Base-by-base conservation (phyloP, 495 filamentous ascomycete species). In the Tuber microsphaerosporum region DNA sequence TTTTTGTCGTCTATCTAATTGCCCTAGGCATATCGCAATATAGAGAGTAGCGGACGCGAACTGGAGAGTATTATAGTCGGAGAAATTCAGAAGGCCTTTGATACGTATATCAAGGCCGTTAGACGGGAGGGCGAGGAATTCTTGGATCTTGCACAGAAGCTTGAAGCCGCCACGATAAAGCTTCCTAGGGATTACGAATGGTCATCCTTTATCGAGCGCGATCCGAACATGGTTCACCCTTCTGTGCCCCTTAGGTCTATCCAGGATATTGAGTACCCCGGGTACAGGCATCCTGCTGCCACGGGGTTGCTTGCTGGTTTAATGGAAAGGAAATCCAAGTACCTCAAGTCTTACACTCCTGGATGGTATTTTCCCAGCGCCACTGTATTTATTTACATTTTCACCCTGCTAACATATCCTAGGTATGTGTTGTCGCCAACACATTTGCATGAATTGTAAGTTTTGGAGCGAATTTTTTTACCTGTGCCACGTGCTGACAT, bases 401-500 rank as follows among this genome's bases (percentile, higher is more conserved):
- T 70, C 68, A 48, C 70, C 22, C 70, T 70, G 77, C 86, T 87
- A 82, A 87, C 71, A 69, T 69, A n/a, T n/a, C 43, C 41, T 75
- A 95, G 93, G 93, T 99, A 97, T 84, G 93, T 98, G 16, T 85
- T 99, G 75, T 97, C 95, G 75, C 92, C 95, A 34, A 98, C 95
- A 48, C 95, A 99, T 83, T 87, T 99, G 2, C 95, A 99, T 84
- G 95, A 99, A 83, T 99, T 97, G 89, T 97, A 96, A 81, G 79
- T 73, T 51, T n/a, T 74, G 37, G 68, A 45, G 19, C 0, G 46
- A 65, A 71, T n/a, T 42, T 37, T 37, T 71, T 43, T 56, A 37
- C 45, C 9, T 31, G 17, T 68, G 5, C 20, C 46, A 39, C 37
- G 7, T 73, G 41, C 56, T 80, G 79, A 80, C 44, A 31, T 41